A percentile compares a stretch with the other conserved stretches of the same genome.
phyloP scores from a whole-genome alignment of 2,329 filamentous ascomycete genomes.

The Herpotrichia juniperi region DNA sequence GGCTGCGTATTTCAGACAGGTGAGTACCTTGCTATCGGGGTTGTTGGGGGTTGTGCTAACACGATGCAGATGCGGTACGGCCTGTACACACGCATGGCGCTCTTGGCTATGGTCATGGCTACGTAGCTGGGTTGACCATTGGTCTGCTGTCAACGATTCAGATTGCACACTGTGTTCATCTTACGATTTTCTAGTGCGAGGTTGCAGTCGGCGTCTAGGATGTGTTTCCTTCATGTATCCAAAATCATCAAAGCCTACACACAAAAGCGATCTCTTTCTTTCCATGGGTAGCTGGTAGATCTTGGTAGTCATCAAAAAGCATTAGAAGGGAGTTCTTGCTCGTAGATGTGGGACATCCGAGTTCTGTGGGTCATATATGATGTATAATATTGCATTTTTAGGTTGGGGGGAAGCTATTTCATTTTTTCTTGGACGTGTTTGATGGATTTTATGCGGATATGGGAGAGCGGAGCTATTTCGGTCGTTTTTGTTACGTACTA shows the following conservation, averaged over 20 bases:
- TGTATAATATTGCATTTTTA: conserved; percentile 3
- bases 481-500: too few species aligned
- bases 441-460: not conserved
- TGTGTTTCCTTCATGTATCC: conserved; percentile 1
- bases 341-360: not conserved
- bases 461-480: not conserved
- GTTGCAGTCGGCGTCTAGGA: not conserved
- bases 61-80: conserved; percentile 86
- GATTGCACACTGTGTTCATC: not conserved
- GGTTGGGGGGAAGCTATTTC: conserved; percentile 41
- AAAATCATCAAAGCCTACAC: not conserved
- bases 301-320: conserved; percentile 9
- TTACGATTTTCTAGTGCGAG: not conserved
- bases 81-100: conserved; percentile 95
- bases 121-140: conserved; percentile 38
- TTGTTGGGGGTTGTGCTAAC: conserved; percentile 49
- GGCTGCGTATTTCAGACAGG: conserved; percentile 98
- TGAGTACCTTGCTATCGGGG: conserved; percentile 59
- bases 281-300: not conserved
- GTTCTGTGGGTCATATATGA: not conserved
- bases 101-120: conserved; percentile 91
- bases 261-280: not conserved
- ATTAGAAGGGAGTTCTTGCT: conserved; percentile 7
- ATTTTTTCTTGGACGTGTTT: conserved; percentile 29
- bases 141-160: not conserved